Percentiles rank a stretch among this genome's conserved stretches.
These are phyloP conservation scores for Pyricularia sp. DNA, from an alignment of 2,329 filamentous ascomycete species.

Conservation along the genomic window DNA sequence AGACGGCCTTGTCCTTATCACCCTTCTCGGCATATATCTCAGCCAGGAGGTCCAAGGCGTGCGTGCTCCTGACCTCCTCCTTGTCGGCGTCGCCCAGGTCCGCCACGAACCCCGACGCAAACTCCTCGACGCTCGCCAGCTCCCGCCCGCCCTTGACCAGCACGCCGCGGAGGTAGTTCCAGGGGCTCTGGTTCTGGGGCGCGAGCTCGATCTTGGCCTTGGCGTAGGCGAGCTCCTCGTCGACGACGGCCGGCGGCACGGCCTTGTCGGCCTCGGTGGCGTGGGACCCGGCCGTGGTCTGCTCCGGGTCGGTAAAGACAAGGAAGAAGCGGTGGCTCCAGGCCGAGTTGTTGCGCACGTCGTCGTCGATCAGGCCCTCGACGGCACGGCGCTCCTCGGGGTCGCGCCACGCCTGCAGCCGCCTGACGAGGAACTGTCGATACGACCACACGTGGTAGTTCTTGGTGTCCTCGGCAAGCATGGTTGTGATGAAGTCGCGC, in stretches of 20 bases:
- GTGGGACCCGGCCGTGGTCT: slow-evolving; percentile 31
- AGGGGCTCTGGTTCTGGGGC: slow-evolving; percentile 87
- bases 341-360: slow-evolving; percentile 90
- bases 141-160: slow-evolving; percentile 50
- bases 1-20: slow-evolving; percentile 47
- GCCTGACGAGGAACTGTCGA: slow-evolving; percentile 56
- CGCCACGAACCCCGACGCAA: slow-evolving; percentile 36
- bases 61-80: slow-evolving; percentile 46
- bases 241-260: slow-evolving; percentile 49
- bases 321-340: slow-evolving; percentile 97
- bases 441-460: slow-evolving; percentile 99
- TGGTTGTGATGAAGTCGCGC: slow-evolving; percentile 59
- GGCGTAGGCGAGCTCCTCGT: slow-evolving; percentile 64
- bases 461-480: slow-evolving; percentile 79
- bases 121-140: slow-evolving; percentile 30
- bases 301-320: slow-evolving; percentile 55
- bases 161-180: slow-evolving; percentile 80
- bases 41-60: slow-evolving; percentile 59
- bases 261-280: slow-evolving; percentile 39
- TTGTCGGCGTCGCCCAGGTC: slow-evolving; percentile 31
- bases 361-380: slow-evolving; percentile 58
- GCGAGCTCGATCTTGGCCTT: slow-evolving; percentile 61
- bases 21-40: slow-evolving; percentile 50
- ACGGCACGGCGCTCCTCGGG: slow-evolving; percentile 56
- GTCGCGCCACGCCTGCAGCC: slow-evolving; percentile 49